These are phyloP conservation scores for Pseudogymnoascus sp. DNA, from an alignment of 2,329 filamentous ascomycete genomes.

Conservation along the genomic window DNA sequence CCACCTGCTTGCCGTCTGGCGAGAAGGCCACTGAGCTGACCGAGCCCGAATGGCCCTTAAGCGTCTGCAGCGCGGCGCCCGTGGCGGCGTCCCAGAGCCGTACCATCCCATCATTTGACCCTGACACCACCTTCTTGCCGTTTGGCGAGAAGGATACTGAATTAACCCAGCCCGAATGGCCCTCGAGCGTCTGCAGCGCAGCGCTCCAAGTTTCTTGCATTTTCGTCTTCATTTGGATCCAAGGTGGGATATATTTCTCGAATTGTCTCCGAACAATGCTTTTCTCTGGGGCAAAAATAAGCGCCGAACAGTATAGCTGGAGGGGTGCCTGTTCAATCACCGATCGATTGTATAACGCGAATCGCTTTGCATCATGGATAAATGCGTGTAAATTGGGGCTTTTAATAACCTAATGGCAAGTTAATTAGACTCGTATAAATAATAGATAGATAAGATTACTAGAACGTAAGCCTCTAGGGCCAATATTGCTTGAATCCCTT, in stretches of 20 bases:
- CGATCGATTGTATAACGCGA: too few species aligned
- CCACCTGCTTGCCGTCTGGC: too few species aligned
- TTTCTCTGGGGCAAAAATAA: constrained; percentile 4
- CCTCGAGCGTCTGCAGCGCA: constrained; percentile 2
- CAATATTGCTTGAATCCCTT: constrained; percentile 10
- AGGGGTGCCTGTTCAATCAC: too few species aligned
- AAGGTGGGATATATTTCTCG: background rate
- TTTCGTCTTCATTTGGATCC: constrained; percentile 1
- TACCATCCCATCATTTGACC: too few species aligned
- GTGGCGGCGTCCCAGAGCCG: too few species aligned
- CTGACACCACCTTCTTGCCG: too few species aligned
- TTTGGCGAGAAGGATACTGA: too few species aligned
- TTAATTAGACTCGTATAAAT: background rate
- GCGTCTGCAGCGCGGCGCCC: too few species aligned
- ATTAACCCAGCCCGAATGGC: background rate
- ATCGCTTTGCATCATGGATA: background rate
- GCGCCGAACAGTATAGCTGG: too few species aligned
- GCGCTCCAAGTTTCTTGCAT: constrained; percentile 8
- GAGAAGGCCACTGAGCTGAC: too few species aligned
- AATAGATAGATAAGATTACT: constrained; percentile 11
- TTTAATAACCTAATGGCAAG: background rate
- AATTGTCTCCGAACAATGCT: constrained; percentile 11
- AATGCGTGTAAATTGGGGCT: constrained; percentile 3
- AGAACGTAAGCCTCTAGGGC: constrained; percentile 14
- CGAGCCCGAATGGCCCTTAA: too few species aligned